phyloP scores from a whole-genome alignment of 2,329 filamentous ascomycete species.

The Periconia macrospinosa region DNA sequence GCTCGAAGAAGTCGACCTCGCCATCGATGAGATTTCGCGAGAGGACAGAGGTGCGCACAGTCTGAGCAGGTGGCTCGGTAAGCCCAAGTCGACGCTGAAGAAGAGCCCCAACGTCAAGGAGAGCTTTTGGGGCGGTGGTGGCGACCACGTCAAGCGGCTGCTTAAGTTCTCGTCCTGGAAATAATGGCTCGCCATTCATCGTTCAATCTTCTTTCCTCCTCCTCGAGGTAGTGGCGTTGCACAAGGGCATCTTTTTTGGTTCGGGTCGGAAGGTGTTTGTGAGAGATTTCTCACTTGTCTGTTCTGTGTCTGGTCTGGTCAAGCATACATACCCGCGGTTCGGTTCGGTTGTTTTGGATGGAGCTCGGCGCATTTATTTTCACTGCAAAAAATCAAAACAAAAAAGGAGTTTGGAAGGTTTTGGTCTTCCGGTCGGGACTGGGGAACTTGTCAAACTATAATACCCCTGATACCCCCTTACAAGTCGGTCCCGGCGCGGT shows the following conservation, averaged over 20 bases:
- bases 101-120: slow-evolving; percentile 28
- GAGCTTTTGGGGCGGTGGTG: slow-evolving; percentile 33
- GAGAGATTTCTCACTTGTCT: slow-evolving; percentile 9
- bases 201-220: background rate
- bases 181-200: slow-evolving; percentile 7
- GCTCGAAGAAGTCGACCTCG: slow-evolving; percentile 33
- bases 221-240: background rate
- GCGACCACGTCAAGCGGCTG: slow-evolving; percentile 41
- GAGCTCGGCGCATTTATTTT: slow-evolving; percentile 1
- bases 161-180: slow-evolving; percentile 38
- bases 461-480: slow-evolving; percentile 3
- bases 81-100: slow-evolving; percentile 16
- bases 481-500: background rate
- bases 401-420: too few species aligned
- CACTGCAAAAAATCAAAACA: slow-evolving; percentile 4
- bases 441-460: background rate
- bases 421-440: slow-evolving; percentile 1
- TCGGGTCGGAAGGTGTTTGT: background rate
- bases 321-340: slow-evolving; percentile 3
- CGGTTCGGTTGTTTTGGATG: slow-evolving; percentile 1
- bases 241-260: background rate
- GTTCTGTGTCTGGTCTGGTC: slow-evolving; percentile 14
- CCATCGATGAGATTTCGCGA: slow-evolving; percentile 23
- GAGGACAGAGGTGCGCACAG: slow-evolving; percentile 22
- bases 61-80: slow-evolving; percentile 37